These are phyloP conservation scores for Alternaria dauci DNA, from an alignment of 2,329 filamentous ascomycete genomes.

Conservation along the genomic window DNA sequence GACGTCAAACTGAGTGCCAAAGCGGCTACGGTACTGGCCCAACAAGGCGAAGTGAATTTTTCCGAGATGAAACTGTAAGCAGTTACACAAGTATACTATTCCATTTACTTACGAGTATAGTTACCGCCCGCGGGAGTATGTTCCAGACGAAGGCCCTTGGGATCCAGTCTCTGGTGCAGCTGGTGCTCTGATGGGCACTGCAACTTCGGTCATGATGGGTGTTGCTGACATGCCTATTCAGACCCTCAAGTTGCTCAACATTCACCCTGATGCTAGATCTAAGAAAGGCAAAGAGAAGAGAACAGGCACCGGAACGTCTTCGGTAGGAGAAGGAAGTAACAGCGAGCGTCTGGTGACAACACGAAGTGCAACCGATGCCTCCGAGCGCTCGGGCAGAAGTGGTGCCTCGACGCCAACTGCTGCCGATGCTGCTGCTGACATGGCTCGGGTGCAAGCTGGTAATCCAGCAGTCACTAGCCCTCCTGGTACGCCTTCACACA, in stretches of 20 bases:
- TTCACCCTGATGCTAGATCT: constrained; percentile 51
- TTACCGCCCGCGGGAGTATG: constrained; percentile 50
- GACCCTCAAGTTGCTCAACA: constrained; percentile 59
- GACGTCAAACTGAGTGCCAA: constrained; percentile 48
- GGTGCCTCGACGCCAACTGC: constrained; percentile 32
- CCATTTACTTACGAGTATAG: constrained; percentile 29
- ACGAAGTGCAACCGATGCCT: constrained; percentile 24
- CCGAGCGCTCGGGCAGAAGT: constrained; percentile 26
- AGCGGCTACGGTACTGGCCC: constrained; percentile 50
- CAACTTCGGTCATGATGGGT: constrained; percentile 81
- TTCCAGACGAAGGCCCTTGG: constrained; percentile 51
- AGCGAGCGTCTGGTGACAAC: constrained; percentile 22
- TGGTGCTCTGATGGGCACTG: constrained; percentile 80
- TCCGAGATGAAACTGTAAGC: constrained; percentile 51
- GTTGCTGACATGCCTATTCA: constrained; percentile 75
- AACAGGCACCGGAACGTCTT: constrained; percentile 16
- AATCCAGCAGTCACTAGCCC: constrained; percentile 18
- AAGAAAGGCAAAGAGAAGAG: constrained; percentile 41
- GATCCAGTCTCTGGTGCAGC: constrained; percentile 63
- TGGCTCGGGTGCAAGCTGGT: constrained; percentile 17
- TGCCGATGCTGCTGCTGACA: constrained; percentile 16
- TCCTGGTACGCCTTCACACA: constrained; percentile 34
- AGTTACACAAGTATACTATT: neutral
- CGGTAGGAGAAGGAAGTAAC: constrained; percentile 25
- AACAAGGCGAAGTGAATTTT: constrained; percentile 48